phyloP scores from a whole-genome alignment of 2,329 filamentous ascomycete genomes.

The Ascochyta fabae region DNA sequence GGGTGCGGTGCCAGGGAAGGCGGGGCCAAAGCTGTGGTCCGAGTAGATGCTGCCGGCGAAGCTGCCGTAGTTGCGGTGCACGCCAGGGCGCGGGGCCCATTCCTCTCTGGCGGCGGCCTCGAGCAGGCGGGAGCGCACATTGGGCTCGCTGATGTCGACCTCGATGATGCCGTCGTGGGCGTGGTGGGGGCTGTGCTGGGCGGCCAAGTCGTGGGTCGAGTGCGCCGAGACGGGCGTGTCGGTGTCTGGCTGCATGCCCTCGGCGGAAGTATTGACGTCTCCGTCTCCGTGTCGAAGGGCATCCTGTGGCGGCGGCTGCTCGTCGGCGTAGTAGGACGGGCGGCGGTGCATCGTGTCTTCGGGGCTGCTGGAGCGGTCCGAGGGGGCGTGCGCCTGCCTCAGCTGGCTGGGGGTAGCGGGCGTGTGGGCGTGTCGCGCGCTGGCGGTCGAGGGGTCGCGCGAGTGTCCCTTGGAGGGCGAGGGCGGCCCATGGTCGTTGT shows the following conservation, averaged over 20 bases:
- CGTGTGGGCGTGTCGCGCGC: slow-evolving; percentile 42
- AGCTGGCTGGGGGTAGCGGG: slow-evolving; percentile 49
- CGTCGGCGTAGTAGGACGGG: slow-evolving; percentile 26
- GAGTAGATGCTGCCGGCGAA: slow-evolving; percentile 60
- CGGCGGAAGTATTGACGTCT: slow-evolving; percentile 32
- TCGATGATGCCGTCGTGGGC: slow-evolving; percentile 27
- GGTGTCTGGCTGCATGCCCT: slow-evolving; percentile 41
- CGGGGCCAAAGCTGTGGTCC: slow-evolving; percentile 48
- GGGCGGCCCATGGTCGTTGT: slow-evolving; percentile 25
- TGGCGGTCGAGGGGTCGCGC: slow-evolving; percentile 42
- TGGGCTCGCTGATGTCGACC: slow-evolving; percentile 38
- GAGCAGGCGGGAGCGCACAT: slow-evolving; percentile 49
- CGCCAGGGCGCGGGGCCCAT: slow-evolving; percentile 60
- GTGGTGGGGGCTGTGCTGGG: slow-evolving; percentile 5
- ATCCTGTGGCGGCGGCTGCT: slow-evolving; percentile 10
- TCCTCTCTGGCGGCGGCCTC: slow-evolving; percentile 46
- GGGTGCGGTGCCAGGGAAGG: slow-evolving; percentile 43
- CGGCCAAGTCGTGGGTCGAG: slow-evolving; percentile 1
- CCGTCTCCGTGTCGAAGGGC: neutral
- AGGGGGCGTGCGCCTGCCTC: slow-evolving; percentile 52
- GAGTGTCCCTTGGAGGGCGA: slow-evolving; percentile 33
- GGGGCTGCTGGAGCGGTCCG: slow-evolving; percentile 50
- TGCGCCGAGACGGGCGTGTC: slow-evolving; percentile 37
- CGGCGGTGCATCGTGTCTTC: slow-evolving; percentile 47
- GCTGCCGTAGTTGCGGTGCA: slow-evolving; percentile 60